Evolutionary conservation across 345 rosid species (phyloP).

Genomic region (Eucalyptus tenuipes): DNA sequence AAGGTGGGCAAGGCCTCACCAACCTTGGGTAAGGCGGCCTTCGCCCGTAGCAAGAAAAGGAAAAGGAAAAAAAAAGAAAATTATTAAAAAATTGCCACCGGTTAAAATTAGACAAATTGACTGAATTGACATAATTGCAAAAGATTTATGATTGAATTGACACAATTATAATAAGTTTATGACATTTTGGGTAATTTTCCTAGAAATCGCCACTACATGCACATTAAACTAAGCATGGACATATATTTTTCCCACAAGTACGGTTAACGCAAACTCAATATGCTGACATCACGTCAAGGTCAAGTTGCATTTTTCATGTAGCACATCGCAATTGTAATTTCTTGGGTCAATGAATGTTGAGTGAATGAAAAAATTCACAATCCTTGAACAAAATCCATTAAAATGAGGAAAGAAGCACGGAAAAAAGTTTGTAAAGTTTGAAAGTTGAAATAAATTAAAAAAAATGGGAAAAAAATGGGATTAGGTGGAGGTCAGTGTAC

Average conservation of each 20-base stretch:
- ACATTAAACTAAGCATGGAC: not conserved
- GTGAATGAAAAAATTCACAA: not conserved
- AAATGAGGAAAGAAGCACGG: not conserved
- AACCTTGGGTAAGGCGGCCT: fast-evolving
- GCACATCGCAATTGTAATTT: not conserved
- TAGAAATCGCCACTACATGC: not conserved
- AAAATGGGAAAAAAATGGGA: not conserved
- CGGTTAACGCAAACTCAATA: not conserved
- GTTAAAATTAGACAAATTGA: fast-evolving
- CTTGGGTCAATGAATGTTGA: not conserved
- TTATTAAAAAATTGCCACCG: too few species aligned
- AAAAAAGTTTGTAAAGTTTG: not conserved
- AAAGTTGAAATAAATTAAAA: not conserved
- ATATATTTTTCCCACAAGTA: not conserved
- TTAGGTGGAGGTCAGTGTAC: not conserved
- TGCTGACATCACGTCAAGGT: not conserved
- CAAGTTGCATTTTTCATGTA: not conserved
- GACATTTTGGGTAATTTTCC: too few species aligned
- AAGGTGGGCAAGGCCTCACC: too few species aligned
- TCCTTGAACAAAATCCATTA: not conserved
- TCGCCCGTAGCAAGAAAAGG: fast-evolving
- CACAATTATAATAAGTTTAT: too few species aligned
- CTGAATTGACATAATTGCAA: too few species aligned
- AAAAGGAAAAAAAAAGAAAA: too few species aligned
- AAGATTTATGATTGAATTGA: too few species aligned